Evolutionary conservation across 1,284 basidiomycete species (phyloP), one percentile per base, ranked within the genome.

Genomic region (Phenoliferia sp.): DNA sequence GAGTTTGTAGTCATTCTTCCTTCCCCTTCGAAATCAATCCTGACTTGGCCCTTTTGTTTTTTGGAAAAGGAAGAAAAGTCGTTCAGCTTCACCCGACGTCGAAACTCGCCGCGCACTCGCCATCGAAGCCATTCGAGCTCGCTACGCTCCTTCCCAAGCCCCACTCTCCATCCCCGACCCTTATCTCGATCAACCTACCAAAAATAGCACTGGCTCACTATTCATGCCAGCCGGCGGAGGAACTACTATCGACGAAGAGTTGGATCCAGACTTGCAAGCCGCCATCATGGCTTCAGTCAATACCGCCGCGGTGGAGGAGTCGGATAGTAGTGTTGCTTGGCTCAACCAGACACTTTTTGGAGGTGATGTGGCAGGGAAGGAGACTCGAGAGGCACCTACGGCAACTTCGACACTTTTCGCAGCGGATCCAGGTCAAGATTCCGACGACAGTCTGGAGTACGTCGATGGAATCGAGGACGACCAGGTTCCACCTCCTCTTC

Each of bases 401-500:
- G 39, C 9, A 54, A 28, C 19, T 28, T 17, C 32, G 29, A 5
- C 5, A n/a, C n/a, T n/a, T n/a, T n/a, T n/a, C 19, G 48, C 44
- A 26, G 31, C 54, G 6, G 60, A 50, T n/a, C 44, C 16, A 0
- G 61, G 44, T 1, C n/a, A 39, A 19, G 68, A 70, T 7, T 65
- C 68, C 26, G 70, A 72, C 34, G 66, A 68, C 26, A 50, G 55
- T 12, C 61, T 72, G 52, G 70, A 72, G 36, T 72, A 72, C 60
- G 68, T 70, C 31, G 65, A 69, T 1, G 39, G 39, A 19, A 7
- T 52, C 12, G 48, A 52, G 22, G 48, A 52, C 48, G 48, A 52
- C 48, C 22, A 52, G 7, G 22, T 26, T 7, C 48, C 48, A 26
- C 48, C 19, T 9, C 48, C 48, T 5, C 12, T 62, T 3, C 17